phyloP scores from a whole-genome alignment of 352 stramenopile species.

The Phytopythium vexans region DNA sequence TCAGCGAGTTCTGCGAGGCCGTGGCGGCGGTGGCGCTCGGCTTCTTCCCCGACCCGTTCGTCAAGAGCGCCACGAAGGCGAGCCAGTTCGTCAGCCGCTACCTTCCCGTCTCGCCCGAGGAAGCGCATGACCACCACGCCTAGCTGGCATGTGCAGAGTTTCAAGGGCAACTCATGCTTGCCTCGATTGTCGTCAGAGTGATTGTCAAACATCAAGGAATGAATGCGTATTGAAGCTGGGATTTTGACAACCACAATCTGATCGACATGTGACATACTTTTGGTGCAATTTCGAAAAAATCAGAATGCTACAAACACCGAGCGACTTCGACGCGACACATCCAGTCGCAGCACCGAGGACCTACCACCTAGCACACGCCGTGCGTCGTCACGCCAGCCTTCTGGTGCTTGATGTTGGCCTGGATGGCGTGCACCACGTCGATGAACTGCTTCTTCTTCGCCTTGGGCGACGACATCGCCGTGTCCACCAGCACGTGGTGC shows the following conservation, averaged over 20 bases:
- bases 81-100: conserved; percentile 73
- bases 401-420: conserved; percentile 71
- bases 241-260: too few species aligned
- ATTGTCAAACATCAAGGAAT: too few species aligned
- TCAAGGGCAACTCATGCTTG: too few species aligned
- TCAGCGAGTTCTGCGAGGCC: conserved; percentile 68
- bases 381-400: conserved; percentile 73
- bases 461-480: conserved; percentile 77
- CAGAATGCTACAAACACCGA: not conserved
- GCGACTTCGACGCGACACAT: not conserved
- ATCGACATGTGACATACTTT: too few species aligned
- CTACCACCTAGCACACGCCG: conserved; percentile 61
- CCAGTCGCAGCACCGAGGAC: not conserved
- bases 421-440: conserved; percentile 65
- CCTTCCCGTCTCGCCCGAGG: conserved; percentile 57
- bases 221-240: too few species aligned
- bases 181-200: too few species aligned
- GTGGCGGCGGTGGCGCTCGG: conserved; percentile 50
- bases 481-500: conserved; percentile 70
- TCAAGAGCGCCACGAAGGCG: conserved; percentile 45
- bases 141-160: conserved; percentile 2
- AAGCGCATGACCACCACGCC: conserved; percentile 34
- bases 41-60: conserved; percentile 66
- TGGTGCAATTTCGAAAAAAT: too few species aligned
- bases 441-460: conserved; percentile 64